phyloP scores from a whole-genome alignment of 257 asterid genomes.

The Voacanga thouarsii region DNA sequence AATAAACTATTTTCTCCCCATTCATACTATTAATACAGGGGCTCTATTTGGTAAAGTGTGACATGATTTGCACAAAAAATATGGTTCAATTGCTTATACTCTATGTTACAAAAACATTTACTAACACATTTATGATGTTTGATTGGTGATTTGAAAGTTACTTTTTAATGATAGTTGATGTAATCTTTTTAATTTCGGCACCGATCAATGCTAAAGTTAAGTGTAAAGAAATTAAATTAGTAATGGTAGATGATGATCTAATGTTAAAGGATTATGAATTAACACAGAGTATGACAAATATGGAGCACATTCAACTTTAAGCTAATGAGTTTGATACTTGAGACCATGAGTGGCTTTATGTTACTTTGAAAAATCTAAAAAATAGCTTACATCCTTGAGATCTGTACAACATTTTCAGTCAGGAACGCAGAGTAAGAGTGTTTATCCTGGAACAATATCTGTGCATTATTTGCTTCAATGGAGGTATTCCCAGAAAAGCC shows the following conservation, averaged over 20 bases:
- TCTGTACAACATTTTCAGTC: background rate
- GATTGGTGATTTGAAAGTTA: background rate
- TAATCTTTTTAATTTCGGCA: no score
- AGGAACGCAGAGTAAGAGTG: background rate
- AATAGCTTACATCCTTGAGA: background rate
- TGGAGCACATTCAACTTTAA: background rate
- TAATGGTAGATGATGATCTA: no score
- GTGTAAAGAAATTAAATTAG: no score
- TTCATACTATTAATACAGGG: background rate
- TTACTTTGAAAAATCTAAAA: background rate
- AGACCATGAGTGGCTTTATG: background rate
- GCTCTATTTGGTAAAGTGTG: background rate
- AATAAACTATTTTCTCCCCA: background rate
- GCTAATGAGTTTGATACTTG: background rate
- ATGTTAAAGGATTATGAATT: background rate
- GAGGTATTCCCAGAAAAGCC: no score
- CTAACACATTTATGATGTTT: background rate
- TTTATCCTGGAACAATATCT: no score
- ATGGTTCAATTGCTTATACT: background rate
- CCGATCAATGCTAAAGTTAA: no score
- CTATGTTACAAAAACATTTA: background rate
- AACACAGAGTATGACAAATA: no score
- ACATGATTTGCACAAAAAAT: background rate
- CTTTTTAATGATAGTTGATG: background rate
- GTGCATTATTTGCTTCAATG: no score